Conservation (phyloP, 2,329 filamentous ascomycete genomes). For the Aschersonia sp. region DNA sequence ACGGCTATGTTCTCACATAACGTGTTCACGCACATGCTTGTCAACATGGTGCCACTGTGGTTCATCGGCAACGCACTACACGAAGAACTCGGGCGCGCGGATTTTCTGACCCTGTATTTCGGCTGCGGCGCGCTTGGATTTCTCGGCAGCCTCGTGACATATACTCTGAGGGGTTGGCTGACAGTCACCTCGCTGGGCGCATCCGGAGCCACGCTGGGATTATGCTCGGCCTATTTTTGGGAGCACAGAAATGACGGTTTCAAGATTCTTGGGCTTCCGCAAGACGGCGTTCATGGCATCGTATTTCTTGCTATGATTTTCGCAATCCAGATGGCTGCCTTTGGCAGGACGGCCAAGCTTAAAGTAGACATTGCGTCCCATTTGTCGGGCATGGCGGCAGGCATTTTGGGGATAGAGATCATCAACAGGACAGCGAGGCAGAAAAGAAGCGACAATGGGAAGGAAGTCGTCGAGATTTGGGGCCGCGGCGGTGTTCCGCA, state of each 20-base stretch:
- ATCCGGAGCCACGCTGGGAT: constrained; percentile 47
- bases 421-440: constrained; percentile 10
- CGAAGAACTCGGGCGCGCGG: constrained; percentile 53
- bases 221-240: constrained; percentile 48
- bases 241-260: constrained; percentile 40
- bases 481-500: not conserved
- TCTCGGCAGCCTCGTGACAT: constrained; percentile 37
- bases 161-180: constrained; percentile 31
- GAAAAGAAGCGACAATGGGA: constrained; percentile 3
- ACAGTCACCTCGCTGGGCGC: constrained; percentile 46
- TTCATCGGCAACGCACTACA: constrained; percentile 53
- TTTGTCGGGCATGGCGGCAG: constrained; percentile 33
- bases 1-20: constrained; percentile 59
- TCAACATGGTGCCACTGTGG: constrained; percentile 53
- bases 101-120: constrained; percentile 55
- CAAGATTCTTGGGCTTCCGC: constrained; percentile 40
- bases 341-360: constrained; percentile 26
- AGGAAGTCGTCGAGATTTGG: constrained; percentile 7
- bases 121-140: constrained; percentile 42
- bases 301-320: constrained; percentile 35
- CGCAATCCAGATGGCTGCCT: constrained; percentile 32
- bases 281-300: constrained; percentile 41
- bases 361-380: constrained; percentile 38
- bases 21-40: constrained; percentile 38
- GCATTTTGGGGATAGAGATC: constrained; percentile 24